These are phyloP conservation scores for Kodamaea ohmeri DNA, from an alignment of 1,139 yeast species.

Conservation along the genomic window DNA sequence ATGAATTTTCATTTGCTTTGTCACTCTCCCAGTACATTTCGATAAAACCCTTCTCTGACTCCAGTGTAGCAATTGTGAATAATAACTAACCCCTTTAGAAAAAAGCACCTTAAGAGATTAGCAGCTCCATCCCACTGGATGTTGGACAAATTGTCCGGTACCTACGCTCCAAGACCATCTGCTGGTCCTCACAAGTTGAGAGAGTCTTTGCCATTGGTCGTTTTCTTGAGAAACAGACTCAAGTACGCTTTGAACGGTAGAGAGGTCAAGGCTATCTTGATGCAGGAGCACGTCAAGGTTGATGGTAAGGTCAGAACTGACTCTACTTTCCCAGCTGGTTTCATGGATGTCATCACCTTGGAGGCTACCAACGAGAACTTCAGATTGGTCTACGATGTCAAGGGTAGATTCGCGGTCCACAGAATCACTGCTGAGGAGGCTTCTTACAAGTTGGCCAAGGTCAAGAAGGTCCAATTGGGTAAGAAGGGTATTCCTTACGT, in stretches of 20 bases:
- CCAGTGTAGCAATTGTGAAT: constrained; percentile 7
- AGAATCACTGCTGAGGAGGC: constrained; percentile 99
- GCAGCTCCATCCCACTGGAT: constrained; percentile 99
- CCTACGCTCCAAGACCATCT: constrained; percentile 99
- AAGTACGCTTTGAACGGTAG: constrained; percentile 99
- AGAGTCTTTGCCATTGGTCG: constrained; percentile 97
- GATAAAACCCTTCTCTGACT: constrained; percentile 5
- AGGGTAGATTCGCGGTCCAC: constrained; percentile 99
- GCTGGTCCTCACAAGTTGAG: constrained; percentile 99
- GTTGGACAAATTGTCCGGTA: constrained; percentile 99
- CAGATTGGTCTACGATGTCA: constrained; percentile 96
- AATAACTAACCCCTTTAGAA: constrained; percentile 47
- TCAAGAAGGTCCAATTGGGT: constrained; percentile 96
- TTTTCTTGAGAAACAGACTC: constrained; percentile 98
- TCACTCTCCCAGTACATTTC: constrained; percentile 2
- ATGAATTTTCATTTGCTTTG: neutral
- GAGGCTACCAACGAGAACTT: constrained; percentile 99
- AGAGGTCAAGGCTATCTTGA: constrained; percentile 97
- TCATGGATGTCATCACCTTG: constrained; percentile 96
- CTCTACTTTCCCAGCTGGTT: constrained; percentile 99
- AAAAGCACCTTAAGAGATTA: constrained; percentile 97
- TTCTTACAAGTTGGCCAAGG: constrained; percentile 95
- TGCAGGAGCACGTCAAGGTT: constrained; percentile 99
- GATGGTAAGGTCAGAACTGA: constrained; percentile 99
- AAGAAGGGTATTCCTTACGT: constrained; percentile 97